Evolutionary conservation across 1,139 yeast genomes (phyloP).

Genomic region (Zygoascus meyerae): DNA sequence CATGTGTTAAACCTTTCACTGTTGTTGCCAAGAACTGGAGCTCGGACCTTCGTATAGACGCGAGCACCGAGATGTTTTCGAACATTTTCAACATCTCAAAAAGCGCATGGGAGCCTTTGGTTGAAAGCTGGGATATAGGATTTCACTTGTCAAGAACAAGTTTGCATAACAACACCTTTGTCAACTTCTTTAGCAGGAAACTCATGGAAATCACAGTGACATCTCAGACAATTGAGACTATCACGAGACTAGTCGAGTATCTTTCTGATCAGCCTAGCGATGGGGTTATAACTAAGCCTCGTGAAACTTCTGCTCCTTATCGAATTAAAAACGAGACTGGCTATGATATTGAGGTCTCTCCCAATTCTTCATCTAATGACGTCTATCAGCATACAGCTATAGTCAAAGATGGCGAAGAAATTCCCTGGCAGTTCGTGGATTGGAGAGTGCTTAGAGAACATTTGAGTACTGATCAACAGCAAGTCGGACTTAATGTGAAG

Average conservation of each 20-base stretch:
- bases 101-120: slow-evolving; percentile 93
- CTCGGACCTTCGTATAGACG: slow-evolving; percentile 59
- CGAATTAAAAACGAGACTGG: slow-evolving; percentile 82
- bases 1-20: slow-evolving; percentile 70
- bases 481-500: slow-evolving; percentile 56
- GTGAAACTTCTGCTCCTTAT: slow-evolving; percentile 84
- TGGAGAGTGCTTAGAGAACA: slow-evolving; percentile 85
- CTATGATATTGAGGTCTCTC: slow-evolving; percentile 70
- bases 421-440: slow-evolving; percentile 92
- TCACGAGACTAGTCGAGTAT: slow-evolving; percentile 49
- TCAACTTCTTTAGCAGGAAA: slow-evolving; percentile 69
- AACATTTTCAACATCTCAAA: slow-evolving; percentile 87
- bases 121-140: slow-evolving; percentile 84
- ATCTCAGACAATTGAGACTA: slow-evolving; percentile 50
- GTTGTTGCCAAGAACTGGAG: slow-evolving; percentile 83
- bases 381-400: slow-evolving; percentile 14
- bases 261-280: slow-evolving; percentile 63
- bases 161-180: slow-evolving; percentile 40
- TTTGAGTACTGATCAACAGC: slow-evolving; percentile 57
- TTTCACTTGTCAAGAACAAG: slow-evolving; percentile 55
- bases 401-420: slow-evolving; percentile 46
- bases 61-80: slow-evolving; percentile 60
- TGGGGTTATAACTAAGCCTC: slow-evolving; percentile 47
- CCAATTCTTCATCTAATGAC: slow-evolving; percentile 31
- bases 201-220: slow-evolving; percentile 78